Base-by-base conservation (phyloP, 345 rosid species). In the Boechera retrofracta region DNA sequence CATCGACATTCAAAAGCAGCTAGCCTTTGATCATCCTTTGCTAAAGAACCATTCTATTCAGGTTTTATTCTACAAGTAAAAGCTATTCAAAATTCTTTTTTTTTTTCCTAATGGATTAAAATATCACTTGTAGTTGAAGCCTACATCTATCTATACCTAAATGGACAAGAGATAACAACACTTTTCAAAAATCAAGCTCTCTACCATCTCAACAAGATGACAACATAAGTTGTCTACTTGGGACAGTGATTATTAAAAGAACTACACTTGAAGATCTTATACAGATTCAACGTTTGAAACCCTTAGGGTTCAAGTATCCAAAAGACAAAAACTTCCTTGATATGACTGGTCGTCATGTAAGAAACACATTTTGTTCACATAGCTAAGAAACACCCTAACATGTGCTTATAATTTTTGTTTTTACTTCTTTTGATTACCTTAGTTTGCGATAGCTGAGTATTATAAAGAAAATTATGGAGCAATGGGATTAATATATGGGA, bases 1-100 rank as follows among this genome's bases (percentile, higher is more conserved):
- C 28, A 53, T 82, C 26, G 75, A 79, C 10, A 59, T 78, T n/a
- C 38, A 67, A 29, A 72, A 67, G 48, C 81, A 78, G 62, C 70
- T 66, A 48, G 26, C 59, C 8, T 28, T 28, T 28, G 59, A 54
- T 54, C 59, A 54, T 54, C 59, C 10, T 12, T 28, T 55, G 7
- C 39, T 66, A 12, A 66, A 26, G 7, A 72, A 78, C 28, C 77
- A 72, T 29, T 51, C 67, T 2, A 31, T 78, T 72, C 77, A 78
- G 77, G 81, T 58, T 16, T 24, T 15, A 15, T 4, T 21, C 12
- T 32, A 26, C 31, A 11, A 15, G 7, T 62, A 26, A 45, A 45
- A 32, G 12, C 48, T 21, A 35, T 52, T 36, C 28, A 44, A 44
- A 4, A 9, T 8, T 13, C 0, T 13, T 31, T 33, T 21, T 3